Conservation (phyloP, 345 rosid genomes). For the Salix caprea region DNA sequence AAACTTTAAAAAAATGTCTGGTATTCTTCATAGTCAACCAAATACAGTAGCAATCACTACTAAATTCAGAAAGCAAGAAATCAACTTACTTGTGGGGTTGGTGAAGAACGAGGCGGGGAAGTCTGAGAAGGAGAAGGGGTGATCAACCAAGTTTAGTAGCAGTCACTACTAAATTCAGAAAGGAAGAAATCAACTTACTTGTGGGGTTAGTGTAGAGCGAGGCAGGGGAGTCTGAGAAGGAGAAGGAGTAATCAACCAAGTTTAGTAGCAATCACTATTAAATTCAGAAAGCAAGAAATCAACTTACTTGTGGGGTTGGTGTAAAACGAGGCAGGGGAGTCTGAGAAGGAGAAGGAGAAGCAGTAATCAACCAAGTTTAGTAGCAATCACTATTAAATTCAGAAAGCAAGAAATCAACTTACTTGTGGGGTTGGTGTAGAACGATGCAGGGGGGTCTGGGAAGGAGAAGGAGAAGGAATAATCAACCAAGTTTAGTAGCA, state of each 20-base stretch:
- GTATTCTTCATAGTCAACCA: background rate
- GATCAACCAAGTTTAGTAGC: too few species aligned
- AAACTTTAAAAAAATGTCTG: background rate
- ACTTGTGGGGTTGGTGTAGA: too few species aligned
- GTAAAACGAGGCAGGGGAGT: too few species aligned
- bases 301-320: too few species aligned
- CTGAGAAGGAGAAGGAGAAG: too few species aligned
- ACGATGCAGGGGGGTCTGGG: too few species aligned
- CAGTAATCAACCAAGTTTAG: background rate
- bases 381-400: background rate
- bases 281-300: background rate
- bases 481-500: background rate
- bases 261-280: background rate
- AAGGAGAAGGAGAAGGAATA: constrained; percentile 31
- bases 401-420: background rate
- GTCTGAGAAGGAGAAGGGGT: too few species aligned
- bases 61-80: background rate
- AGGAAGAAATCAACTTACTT: constrained; percentile 37
- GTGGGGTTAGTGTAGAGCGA: constrained; percentile 79
- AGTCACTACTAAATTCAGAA: background rate
- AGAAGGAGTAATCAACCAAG: constrained; percentile 26
- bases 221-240: constrained; percentile 46
- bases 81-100: too few species aligned
- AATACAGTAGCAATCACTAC: background rate
- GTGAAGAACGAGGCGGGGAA: too few species aligned